phyloP scores from a whole-genome alignment of 176 grass and related monocot genomes.

The Cenchrus americanus region DNA sequence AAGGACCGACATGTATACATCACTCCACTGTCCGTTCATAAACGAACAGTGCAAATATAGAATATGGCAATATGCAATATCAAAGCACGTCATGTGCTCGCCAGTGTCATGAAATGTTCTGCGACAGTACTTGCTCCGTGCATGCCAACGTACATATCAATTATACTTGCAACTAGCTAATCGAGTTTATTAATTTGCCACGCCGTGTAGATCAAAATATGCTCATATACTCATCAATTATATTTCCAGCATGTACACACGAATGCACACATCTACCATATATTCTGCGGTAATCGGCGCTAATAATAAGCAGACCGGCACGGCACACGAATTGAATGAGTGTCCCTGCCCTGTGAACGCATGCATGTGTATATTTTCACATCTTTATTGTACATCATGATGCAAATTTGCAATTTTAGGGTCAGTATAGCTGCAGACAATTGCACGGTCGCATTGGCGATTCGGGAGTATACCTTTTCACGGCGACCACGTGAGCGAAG shows the following conservation, averaged over 20 bases:
- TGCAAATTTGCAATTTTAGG: background rate
- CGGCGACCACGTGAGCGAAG: constrained; percentile 45
- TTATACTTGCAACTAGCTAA: too few relatives aligned
- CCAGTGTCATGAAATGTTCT: constrained; percentile 28
- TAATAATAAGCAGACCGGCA: background rate
- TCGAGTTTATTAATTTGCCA: background rate
- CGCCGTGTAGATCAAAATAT: background rate
- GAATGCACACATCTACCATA: background rate
- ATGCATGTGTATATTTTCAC: background rate
- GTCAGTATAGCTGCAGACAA: background rate
- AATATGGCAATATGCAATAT: constrained; percentile 23
- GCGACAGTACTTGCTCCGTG: constrained; percentile 10
- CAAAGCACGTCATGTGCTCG: constrained; percentile 37
- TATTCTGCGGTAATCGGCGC: background rate
- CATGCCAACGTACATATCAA: background rate
- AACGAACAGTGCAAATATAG: background rate
- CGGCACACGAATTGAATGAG: too few relatives aligned
- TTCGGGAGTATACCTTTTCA: constrained; percentile 28
- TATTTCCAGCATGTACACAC: background rate
- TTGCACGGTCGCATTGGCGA: background rate
- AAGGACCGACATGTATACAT: background rate
- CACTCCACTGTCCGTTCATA: background rate
- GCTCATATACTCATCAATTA: background rate
- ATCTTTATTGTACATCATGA: background rate
- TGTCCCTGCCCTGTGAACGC: too few relatives aligned